Percentiles rank a stretch among this genome's conserved stretches.
phyloP scores from a whole-genome alignment of 306 rosid species.

The Spatholobus suberectus region DNA sequence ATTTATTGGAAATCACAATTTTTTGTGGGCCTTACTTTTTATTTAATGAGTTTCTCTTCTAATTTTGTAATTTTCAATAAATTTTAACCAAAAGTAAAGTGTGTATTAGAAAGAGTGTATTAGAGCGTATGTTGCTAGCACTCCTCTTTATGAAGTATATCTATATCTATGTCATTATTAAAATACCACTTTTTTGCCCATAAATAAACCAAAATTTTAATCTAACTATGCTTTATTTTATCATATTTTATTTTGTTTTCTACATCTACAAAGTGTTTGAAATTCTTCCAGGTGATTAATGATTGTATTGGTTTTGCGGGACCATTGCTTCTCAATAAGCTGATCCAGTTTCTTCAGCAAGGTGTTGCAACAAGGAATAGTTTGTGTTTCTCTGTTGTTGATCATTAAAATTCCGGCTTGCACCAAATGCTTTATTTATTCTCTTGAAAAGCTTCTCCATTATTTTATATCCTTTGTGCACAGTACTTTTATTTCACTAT shows the following conservation, averaged over 20 bases:
- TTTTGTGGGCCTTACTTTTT: too few species aligned
- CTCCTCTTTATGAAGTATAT: neutral
- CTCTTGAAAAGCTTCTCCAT: conserved; percentile 27
- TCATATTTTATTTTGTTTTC: neutral
- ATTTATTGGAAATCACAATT: too few species aligned
- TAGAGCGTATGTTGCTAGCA: too few species aligned
- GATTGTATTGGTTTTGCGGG: conserved; percentile 90
- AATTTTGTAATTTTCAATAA: too few species aligned
- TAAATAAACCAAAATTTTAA: conserved; percentile 32
- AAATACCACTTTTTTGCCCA: conserved; percentile 11
- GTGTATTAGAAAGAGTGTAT: too few species aligned
- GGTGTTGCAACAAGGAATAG: conserved; percentile 54
- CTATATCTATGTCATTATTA: conserved; percentile 24
- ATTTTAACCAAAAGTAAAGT: too few species aligned
- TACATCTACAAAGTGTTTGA: conserved; percentile 38
- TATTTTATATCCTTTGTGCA: neutral
- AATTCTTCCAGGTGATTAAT: conserved; percentile 76
- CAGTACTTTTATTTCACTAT: conserved; percentile 11
- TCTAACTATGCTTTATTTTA: neutral
- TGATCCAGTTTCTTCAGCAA: conserved; percentile 86
- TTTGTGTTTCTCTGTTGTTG: conserved; percentile 36
- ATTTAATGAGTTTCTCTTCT: too few species aligned
- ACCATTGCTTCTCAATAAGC: conserved; percentile 94
- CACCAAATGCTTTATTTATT: conserved; percentile 15
- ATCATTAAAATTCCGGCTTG: conserved; percentile 28